A percentile compares a stretch with the other conserved stretches of the same genome.
Conservation (phyloP, 1,284 basidiomycete species). For the Mrakiaceae sp. region DNA sequence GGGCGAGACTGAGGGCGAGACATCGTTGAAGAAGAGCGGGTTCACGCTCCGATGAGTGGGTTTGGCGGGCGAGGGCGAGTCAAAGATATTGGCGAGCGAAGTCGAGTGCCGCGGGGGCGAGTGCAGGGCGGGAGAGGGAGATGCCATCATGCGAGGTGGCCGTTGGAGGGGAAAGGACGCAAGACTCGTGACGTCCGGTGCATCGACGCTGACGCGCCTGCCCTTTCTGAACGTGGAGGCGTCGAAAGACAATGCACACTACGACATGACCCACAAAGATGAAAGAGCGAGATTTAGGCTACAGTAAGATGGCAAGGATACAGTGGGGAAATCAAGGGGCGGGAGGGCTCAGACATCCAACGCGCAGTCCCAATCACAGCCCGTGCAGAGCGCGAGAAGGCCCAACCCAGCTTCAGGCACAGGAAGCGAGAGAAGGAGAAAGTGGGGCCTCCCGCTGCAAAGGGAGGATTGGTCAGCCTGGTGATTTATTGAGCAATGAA, state of each 20-base stretch:
- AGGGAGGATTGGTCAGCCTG: too few relatives aligned
- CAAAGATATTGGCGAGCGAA: slow-evolving; percentile 16
- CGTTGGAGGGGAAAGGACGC: not conserved
- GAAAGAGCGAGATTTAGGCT: too few relatives aligned
- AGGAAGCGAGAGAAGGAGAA: not conserved
- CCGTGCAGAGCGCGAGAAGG: not conserved
- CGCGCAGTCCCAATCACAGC: not conserved
- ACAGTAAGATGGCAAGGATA: not conserved
- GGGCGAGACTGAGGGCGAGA: slow-evolving; percentile 37
- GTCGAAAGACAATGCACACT: not conserved
- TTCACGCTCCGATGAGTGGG: slow-evolving; percentile 12
- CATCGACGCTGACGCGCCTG: not conserved
- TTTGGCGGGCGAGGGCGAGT: slow-evolving; percentile 17
- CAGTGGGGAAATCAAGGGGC: not conserved
- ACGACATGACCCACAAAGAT: not conserved
- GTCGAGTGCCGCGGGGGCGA: not conserved
- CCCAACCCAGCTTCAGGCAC: not conserved
- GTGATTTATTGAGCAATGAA: too few relatives aligned
- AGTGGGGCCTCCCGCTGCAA: not conserved
- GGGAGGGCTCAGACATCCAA: not conserved
- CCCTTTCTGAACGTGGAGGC: not conserved
- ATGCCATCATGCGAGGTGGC: not conserved
- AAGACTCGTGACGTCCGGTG: not conserved
- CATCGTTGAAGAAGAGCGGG: slow-evolving; percentile 34
- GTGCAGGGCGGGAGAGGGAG: not conserved